Evolutionary conservation across 495 filamentous ascomycete genomes (phyloP).

Genomic region (Talaromyces thailandensis): DNA sequence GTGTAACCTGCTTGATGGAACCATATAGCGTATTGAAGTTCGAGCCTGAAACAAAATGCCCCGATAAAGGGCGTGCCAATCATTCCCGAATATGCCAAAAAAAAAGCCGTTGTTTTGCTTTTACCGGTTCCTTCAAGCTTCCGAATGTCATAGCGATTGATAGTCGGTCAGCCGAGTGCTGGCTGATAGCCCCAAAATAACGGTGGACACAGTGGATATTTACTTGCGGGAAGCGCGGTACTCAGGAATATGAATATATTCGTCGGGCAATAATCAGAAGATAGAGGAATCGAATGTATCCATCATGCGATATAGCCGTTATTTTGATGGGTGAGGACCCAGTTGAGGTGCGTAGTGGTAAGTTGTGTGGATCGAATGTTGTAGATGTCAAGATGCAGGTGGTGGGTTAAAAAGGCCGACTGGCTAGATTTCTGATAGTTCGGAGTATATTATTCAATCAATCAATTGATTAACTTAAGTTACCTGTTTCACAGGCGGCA

Average conservation of each 20-base stretch:
- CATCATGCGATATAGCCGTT: background rate
- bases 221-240: background rate
- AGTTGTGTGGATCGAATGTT: background rate
- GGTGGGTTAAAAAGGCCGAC: background rate
- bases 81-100: background rate
- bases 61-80: background rate
- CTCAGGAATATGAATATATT: background rate
- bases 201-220: background rate
- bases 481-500: background rate
- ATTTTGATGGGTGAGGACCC: background rate
- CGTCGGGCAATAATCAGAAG: background rate
- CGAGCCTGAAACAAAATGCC: background rate
- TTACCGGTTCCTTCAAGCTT: background rate
- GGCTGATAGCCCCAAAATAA: background rate
- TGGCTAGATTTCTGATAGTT: background rate
- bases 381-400: background rate
- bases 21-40: background rate
- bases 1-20: background rate
- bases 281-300: background rate
- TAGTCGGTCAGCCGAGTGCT: background rate
- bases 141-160: background rate
- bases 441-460: background rate
- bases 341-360: background rate
- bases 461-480: background rate
- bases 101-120: background rate